Evolutionary conservation across 371 early-diverging fungal genomes (phyloP).

Genomic region (Mucor lusitanicus): DNA sequence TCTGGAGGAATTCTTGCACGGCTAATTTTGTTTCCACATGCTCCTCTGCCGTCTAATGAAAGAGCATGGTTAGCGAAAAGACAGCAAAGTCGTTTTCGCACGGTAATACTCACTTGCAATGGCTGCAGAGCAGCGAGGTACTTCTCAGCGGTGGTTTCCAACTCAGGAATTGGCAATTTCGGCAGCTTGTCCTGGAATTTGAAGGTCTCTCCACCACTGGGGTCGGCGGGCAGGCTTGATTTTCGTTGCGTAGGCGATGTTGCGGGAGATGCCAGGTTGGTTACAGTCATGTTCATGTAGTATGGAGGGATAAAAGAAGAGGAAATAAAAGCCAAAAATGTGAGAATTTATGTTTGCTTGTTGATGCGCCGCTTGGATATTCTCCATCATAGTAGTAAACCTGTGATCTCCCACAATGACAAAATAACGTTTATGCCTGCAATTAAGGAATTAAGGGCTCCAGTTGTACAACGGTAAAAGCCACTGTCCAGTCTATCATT

Average conservation of each 20-base stretch:
- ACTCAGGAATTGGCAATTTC: slow-evolving; percentile 84
- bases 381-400: not conserved
- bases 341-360: not conserved
- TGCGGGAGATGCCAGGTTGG: not conserved
- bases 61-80: not conserved
- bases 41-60: slow-evolving; percentile 48
- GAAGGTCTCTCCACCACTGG: slow-evolving; percentile 33
- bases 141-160: slow-evolving; percentile 72
- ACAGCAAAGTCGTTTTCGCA: not conserved
- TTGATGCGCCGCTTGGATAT: not conserved
- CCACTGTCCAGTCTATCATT: not conserved
- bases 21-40: slow-evolving; percentile 62
- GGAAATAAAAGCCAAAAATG: not conserved
- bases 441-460: not conserved
- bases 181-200: slow-evolving; percentile 66
- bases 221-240: not conserved
- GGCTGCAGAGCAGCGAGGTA: slow-evolving; percentile 78
- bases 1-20: slow-evolving; percentile 71
- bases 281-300: slow-evolving; percentile 3
- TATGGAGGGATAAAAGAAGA: not conserved
- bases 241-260: slow-evolving; percentile 1
- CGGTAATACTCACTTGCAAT: slow-evolving; percentile 50
- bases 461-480: not conserved
- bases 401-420: not conserved
- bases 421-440: not conserved